Evolutionary conservation across 2,329 filamentous ascomycete species (phyloP).

Genomic region (Mollisiaceae sp.): DNA sequence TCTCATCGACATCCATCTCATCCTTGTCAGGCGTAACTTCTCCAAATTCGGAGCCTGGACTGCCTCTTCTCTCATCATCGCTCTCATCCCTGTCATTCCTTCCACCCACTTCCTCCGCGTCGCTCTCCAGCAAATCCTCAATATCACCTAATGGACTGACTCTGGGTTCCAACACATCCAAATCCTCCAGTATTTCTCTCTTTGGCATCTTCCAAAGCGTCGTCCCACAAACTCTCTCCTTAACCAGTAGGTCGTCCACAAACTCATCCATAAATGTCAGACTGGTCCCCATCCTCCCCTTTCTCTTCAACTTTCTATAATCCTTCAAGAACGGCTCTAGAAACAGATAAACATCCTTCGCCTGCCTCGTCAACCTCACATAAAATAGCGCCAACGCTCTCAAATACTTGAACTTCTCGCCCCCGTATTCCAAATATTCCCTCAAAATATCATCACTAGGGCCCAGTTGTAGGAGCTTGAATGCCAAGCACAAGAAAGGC

Average conservation of each 20-base stretch:
- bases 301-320: constrained; percentile 79
- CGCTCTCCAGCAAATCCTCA: constrained; percentile 67
- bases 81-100: constrained; percentile 20
- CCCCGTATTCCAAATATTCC: constrained; percentile 80
- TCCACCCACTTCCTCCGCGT: constrained; percentile 44
- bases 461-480: constrained; percentile 90
- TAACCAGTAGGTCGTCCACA: constrained; percentile 86
- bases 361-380: constrained; percentile 82
- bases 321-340: constrained; percentile 87
- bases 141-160: constrained; percentile 83
- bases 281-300: constrained; percentile 73
- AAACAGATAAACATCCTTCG: constrained; percentile 78
- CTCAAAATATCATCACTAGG: constrained; percentile 78
- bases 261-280: constrained; percentile 90
- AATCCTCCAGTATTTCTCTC: constrained; percentile 81
- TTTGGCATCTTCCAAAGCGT: constrained; percentile 90
- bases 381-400: constrained; percentile 92
- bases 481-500: constrained; percentile 90
- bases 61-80: constrained; percentile 21
- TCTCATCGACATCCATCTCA: constrained; percentile 29
- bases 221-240: constrained; percentile 89
- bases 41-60: constrained; percentile 49
- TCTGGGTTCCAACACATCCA: constrained; percentile 85
- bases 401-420: constrained; percentile 82
- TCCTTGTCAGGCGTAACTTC: constrained; percentile 39